A percentile compares a stretch with the other conserved stretches of the same genome.
Evolutionary conservation across 331 rosid species (phyloP).

Genomic region (Dryas integrifolia): DNA sequence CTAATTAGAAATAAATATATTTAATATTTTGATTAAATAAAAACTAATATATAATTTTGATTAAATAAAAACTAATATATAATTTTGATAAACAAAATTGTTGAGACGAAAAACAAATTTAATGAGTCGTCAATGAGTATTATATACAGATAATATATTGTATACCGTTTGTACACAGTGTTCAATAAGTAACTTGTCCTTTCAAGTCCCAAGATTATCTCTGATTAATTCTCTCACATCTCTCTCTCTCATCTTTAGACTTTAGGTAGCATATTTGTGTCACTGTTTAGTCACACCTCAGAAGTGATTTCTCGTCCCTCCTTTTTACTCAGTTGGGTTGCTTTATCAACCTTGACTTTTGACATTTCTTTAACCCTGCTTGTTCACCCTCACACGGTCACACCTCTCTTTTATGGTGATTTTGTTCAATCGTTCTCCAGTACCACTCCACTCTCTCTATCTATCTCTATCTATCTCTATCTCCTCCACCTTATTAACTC

Average conservation of each 20-base stretch:
- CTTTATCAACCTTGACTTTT: conserved; percentile 57
- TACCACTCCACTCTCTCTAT: conserved; percentile 16
- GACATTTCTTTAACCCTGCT: conserved; percentile 26
- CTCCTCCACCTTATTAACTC: too few species aligned
- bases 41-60: too few species aligned
- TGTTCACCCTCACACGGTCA: background rate
- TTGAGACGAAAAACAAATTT: too few species aligned
- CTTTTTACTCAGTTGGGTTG: conserved; percentile 41
- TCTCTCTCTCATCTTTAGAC: conserved; percentile 29
- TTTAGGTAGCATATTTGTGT: conserved; percentile 19
- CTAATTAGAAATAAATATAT: too few species aligned
- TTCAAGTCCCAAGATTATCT: conserved; percentile 65
- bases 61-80: too few species aligned
- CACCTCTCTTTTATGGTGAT: conserved; percentile 21
- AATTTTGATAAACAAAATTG: too few species aligned
- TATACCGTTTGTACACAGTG: conserved; percentile 19
- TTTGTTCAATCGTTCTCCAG: conserved; percentile 33
- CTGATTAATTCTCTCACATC: conserved; percentile 13
- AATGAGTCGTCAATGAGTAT: too few species aligned
- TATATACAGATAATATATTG: background rate
- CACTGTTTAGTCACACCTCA: conserved; percentile 60
- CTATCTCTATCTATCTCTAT: conserved; percentile 5
- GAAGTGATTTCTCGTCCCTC: conserved; percentile 70
- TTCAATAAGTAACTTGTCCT: conserved; percentile 38
- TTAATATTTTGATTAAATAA: too few species aligned